Conservation (phyloP, 2,329 filamentous ascomycete genomes). For the Hortaea werneckii region DNA sequence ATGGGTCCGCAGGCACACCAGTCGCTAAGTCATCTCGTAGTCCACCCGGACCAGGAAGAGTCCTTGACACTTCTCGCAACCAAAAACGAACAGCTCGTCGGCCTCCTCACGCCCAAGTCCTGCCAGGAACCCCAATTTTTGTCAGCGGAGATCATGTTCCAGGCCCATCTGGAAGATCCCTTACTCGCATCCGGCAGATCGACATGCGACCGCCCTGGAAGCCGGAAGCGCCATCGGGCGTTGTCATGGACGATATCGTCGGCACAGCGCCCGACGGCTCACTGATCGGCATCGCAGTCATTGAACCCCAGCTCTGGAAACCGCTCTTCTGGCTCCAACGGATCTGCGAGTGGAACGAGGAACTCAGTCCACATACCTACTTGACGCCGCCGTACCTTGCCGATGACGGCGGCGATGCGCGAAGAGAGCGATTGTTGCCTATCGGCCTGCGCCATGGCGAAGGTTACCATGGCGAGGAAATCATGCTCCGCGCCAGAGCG, state of each 20-base stretch:
- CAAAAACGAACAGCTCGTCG: slow-evolving; percentile 17
- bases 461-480: slow-evolving; percentile 19
- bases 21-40: slow-evolving; percentile 14
- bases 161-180: slow-evolving; percentile 31
- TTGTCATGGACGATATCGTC: slow-evolving; percentile 39
- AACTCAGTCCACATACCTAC: slow-evolving; percentile 18
- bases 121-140: background rate
- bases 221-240: slow-evolving; percentile 25
- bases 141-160: slow-evolving; percentile 28
- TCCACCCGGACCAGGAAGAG: slow-evolving; percentile 3
- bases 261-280: slow-evolving; percentile 43
- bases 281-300: slow-evolving; percentile 50
- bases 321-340: slow-evolving; percentile 67
- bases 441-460: slow-evolving; percentile 12
- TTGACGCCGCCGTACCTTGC: slow-evolving; percentile 8
- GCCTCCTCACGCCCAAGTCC: slow-evolving; percentile 6
- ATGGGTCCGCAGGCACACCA: slow-evolving; percentile 13
- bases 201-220: slow-evolving; percentile 30
- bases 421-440: slow-evolving; percentile 12
- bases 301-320: slow-evolving; percentile 53
- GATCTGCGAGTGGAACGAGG: slow-evolving; percentile 33
- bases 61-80: slow-evolving; percentile 13
- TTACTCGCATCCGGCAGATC: slow-evolving; percentile 43
- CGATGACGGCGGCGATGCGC: slow-evolving; percentile 4
- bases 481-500: slow-evolving; percentile 8